Conservation (phyloP, 495 filamentous ascomycete species). For the Aspergillus sclerotiicarbonarius region DNA sequence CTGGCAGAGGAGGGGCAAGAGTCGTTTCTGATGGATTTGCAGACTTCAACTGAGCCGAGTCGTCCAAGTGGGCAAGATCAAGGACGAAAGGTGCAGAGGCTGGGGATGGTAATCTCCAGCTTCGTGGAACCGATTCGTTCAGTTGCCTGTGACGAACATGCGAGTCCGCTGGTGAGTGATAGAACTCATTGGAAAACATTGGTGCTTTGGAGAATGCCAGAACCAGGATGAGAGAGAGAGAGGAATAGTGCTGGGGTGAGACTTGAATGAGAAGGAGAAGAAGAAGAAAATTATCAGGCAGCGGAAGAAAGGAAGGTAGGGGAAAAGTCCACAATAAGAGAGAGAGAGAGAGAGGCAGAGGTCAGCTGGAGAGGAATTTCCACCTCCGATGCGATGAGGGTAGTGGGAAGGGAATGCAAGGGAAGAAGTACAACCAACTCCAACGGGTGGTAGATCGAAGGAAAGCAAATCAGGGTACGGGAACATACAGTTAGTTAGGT, state of each 20-base stretch:
- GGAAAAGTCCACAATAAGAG: not conserved
- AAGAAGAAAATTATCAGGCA: not conserved
- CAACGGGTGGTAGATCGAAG: not conserved
- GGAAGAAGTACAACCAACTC: too few species aligned
- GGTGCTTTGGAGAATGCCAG: not conserved
- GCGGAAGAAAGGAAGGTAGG: not conserved
- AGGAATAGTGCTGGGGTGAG: not conserved
- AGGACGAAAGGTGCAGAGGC: not conserved
- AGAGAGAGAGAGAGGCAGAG: not conserved
- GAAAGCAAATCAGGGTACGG: not conserved
- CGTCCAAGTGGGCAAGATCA: constrained; percentile 1
- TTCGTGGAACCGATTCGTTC: not conserved
- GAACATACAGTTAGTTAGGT: constrained; percentile 1
- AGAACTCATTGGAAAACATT: constrained; percentile 5
- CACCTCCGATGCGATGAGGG: too few species aligned
- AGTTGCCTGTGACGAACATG: constrained; percentile 3
- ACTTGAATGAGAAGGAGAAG: not conserved
- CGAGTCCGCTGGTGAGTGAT: constrained; percentile 3
- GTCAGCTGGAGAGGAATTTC: too few species aligned
- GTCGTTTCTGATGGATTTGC: not conserved
- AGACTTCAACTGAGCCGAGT: not conserved
- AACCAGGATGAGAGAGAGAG: not conserved
- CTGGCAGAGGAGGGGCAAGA: not conserved
- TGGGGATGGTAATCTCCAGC: not conserved
- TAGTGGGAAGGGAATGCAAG: too few species aligned